Evolutionary conservation across 2,329 filamentous ascomycete genomes (phyloP).

Genomic region (Beauveria australis): DNA sequence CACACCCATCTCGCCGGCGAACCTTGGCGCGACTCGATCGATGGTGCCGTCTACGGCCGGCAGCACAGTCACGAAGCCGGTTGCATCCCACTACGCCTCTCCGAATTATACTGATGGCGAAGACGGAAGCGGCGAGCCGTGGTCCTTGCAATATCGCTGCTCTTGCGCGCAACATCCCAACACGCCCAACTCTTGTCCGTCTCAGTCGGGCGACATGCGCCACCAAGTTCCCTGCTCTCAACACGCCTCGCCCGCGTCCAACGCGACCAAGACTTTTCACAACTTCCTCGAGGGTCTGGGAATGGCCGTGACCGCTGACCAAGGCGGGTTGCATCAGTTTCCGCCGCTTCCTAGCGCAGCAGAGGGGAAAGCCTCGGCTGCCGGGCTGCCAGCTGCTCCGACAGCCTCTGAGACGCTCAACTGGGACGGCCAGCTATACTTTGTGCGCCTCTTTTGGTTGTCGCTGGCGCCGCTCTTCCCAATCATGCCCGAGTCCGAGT

Average conservation of each 20-base stretch:
- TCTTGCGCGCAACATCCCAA: neutral
- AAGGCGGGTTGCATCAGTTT: neutral
- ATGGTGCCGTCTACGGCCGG: neutral
- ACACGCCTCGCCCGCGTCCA: neutral
- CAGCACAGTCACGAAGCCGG: neutral
- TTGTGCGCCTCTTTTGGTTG: neutral
- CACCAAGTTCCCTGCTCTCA: neutral
- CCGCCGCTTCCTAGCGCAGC: neutral
- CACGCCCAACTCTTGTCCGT: neutral
- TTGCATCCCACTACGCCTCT: neutral
- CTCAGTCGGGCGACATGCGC: neutral
- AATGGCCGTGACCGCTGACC: neutral
- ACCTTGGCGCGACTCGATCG: neutral
- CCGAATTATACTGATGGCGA: neutral
- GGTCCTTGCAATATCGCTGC: neutral
- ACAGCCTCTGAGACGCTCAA: neutral
- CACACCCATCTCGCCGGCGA: neutral
- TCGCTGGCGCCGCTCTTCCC: neutral
- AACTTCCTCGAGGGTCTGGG: neutral
- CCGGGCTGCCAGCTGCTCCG: neutral
- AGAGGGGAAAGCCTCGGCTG: neutral
- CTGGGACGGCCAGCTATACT: neutral
- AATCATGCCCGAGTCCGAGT: neutral
- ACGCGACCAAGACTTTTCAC: neutral
- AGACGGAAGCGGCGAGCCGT: neutral